phyloP scores from a whole-genome alignment of 257 asterid species.

The Nicotiana obtusifolia region DNA sequence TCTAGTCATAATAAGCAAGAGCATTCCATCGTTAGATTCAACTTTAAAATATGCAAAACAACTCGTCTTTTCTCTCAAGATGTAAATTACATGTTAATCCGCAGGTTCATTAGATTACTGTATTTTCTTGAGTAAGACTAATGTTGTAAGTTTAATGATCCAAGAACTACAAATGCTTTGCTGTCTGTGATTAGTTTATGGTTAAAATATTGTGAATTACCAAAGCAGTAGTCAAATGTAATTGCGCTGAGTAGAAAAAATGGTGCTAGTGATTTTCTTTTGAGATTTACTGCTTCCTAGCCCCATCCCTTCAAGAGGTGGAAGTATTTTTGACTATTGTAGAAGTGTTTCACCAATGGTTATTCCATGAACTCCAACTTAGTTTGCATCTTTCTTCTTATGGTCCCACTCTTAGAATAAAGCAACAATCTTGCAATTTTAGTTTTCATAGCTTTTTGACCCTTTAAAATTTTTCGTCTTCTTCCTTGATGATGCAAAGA shows the following conservation, averaged over 20 bases:
- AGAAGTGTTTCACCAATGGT: neutral
- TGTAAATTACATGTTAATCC: neutral
- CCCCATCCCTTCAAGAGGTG: neutral
- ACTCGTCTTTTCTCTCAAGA: neutral
- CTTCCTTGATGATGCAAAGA: neutral
- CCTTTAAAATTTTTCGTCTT: neutral
- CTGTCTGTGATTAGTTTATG: neutral
- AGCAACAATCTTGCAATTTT: neutral
- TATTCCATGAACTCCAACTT: neutral
- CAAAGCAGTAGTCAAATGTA: neutral
- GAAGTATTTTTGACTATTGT: neutral
- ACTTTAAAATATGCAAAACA: neutral
- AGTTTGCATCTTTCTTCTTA: neutral
- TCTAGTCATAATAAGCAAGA: neutral
- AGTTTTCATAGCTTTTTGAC: neutral
- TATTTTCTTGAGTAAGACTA: neutral
- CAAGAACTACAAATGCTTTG: neutral
- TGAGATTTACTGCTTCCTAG: neutral
- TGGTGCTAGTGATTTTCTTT: neutral
- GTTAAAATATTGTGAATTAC: neutral
- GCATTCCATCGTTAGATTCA: neutral
- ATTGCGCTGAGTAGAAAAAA: neutral
- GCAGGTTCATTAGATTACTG: neutral
- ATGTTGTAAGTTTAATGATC: neutral
- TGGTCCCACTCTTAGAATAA: neutral